Evolutionary conservation across 495 filamentous ascomycete species (phyloP).

Genomic region (Hypomontagnella monticulosa): DNA sequence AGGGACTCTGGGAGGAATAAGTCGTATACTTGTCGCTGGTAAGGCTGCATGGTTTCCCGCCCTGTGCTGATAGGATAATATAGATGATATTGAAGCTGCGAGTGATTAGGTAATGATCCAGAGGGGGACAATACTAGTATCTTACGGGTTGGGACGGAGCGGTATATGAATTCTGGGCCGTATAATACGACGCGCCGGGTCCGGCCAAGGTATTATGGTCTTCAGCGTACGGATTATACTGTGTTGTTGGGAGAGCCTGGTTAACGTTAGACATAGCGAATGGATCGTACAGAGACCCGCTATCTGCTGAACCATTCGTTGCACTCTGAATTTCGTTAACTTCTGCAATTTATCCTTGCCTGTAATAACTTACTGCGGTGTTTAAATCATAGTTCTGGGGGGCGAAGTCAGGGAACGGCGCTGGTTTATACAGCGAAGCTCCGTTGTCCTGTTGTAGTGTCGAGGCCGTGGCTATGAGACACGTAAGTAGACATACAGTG

Average conservation of each 20-base stretch:
- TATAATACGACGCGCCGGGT: constrained; percentile 62
- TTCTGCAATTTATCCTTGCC: neutral
- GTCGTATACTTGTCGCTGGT: constrained; percentile 86
- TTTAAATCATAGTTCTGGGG: constrained; percentile 75
- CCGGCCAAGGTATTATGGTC: constrained; percentile 60
- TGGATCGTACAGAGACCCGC: constrained; percentile 61
- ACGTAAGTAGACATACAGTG: constrained; percentile 35
- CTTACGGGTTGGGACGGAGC: constrained; percentile 73
- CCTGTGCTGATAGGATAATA: constrained; percentile 90
- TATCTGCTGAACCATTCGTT: constrained; percentile 43
- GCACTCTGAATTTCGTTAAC: constrained; percentile 35
- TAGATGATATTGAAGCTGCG: constrained; percentile 85
- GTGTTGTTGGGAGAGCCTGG: constrained; percentile 61
- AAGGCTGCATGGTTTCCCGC: constrained; percentile 77
- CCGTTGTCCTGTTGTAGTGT: constrained; percentile 50
- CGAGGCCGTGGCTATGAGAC: constrained; percentile 49
- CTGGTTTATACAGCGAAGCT: constrained; percentile 58
- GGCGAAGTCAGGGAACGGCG: constrained; percentile 80
- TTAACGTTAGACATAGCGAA: constrained; percentile 66
- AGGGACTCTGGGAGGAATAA: constrained; percentile 88
- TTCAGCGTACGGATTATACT: constrained; percentile 73
- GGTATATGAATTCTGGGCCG: constrained; percentile 52
- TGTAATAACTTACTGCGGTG: constrained; percentile 64
- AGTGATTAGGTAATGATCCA: constrained; percentile 1
- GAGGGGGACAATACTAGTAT: constrained; percentile 13